phyloP scores from a whole-genome alignment of 2,329 filamentous ascomycete genomes.

The Escovopsis sp. region DNA sequence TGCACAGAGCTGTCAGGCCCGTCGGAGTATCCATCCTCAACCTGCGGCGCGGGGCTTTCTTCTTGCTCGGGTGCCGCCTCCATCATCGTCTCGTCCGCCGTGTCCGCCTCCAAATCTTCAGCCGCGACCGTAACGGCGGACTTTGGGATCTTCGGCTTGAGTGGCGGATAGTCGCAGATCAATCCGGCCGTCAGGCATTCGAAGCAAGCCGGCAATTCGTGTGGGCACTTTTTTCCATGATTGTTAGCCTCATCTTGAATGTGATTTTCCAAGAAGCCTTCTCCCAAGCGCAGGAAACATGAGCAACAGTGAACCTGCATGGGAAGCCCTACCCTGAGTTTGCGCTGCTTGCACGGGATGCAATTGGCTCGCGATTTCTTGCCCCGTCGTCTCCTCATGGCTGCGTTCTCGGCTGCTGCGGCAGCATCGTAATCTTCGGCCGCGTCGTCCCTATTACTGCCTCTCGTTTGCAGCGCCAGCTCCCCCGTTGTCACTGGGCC shows the following conservation, averaged over 20 bases:
- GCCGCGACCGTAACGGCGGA: slow-evolving; percentile 8
- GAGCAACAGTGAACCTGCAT: neutral
- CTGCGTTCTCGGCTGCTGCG: neutral
- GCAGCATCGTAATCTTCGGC: neutral
- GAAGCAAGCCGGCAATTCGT: slow-evolving; percentile 23
- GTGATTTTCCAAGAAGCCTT: too few relatives aligned
- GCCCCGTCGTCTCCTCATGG: slow-evolving; percentile 2
- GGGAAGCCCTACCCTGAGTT: slow-evolving; percentile 21
- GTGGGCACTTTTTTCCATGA: slow-evolving; percentile 21
- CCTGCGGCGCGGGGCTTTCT: slow-evolving; percentile 6
- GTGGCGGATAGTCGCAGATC: slow-evolving; percentile 25
- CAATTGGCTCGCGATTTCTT: slow-evolving; percentile 20
- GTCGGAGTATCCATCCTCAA: slow-evolving; percentile 7
- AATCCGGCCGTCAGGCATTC: slow-evolving; percentile 18
- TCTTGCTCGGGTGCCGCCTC: slow-evolving; percentile 4
- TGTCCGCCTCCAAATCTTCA: slow-evolving; percentile 8
- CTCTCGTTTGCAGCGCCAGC: slow-evolving; percentile 13
- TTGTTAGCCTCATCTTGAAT: slow-evolving; percentile 7
- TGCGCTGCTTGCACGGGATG: slow-evolving; percentile 19
- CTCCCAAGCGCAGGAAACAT: too few relatives aligned
- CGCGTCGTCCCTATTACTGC: neutral
- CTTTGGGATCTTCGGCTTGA: slow-evolving; percentile 13
- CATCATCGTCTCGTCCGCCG: slow-evolving; percentile 6
- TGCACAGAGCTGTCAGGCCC: slow-evolving; percentile 9
- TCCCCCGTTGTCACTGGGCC: slow-evolving; percentile 18